phyloP scores from a whole-genome alignment of 805 yeast genomes.

The Grigorovia humatica region DNA sequence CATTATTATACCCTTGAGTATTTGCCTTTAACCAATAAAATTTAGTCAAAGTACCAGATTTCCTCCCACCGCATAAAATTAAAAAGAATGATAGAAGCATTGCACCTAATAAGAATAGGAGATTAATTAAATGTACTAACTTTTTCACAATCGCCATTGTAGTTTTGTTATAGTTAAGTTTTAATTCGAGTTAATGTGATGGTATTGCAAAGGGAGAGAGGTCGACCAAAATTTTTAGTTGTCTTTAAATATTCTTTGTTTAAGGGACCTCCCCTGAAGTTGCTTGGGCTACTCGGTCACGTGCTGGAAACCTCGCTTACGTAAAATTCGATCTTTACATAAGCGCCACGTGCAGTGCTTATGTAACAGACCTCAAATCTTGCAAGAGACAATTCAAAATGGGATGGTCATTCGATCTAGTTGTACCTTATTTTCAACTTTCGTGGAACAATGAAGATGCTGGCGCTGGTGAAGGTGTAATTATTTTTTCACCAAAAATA shows the following conservation, averaged over 20 bases:
- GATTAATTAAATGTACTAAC: constrained; percentile 23
- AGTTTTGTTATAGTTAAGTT: background rate
- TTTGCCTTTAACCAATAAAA: constrained; percentile 78
- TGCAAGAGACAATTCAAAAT: too few species aligned
- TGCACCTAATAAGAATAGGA: constrained; percentile 36
- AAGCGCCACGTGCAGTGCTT: too few species aligned
- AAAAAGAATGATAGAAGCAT: constrained; percentile 48
- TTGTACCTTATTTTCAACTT: too few species aligned
- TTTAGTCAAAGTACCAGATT: constrained; percentile 42
- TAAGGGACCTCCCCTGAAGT: background rate
- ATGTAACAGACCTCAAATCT: too few species aligned
- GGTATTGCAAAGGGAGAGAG: background rate
- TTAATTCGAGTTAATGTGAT: background rate
- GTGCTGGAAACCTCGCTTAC: background rate
- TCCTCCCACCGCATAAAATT: constrained; percentile 53
- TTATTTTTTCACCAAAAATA: background rate
- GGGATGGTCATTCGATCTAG: too few species aligned
- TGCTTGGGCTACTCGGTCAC: background rate
- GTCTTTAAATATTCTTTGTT: background rate
- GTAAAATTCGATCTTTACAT: too few species aligned
- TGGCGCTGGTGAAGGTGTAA: background rate
- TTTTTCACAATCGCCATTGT: constrained; percentile 3
- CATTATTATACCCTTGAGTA: constrained; percentile 42
- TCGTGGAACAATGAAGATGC: background rate
- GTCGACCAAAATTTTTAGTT: background rate